phyloP scores from a whole-genome alignment of 73 alveolate genomes.

The Tetrahymena elliotti region DNA sequence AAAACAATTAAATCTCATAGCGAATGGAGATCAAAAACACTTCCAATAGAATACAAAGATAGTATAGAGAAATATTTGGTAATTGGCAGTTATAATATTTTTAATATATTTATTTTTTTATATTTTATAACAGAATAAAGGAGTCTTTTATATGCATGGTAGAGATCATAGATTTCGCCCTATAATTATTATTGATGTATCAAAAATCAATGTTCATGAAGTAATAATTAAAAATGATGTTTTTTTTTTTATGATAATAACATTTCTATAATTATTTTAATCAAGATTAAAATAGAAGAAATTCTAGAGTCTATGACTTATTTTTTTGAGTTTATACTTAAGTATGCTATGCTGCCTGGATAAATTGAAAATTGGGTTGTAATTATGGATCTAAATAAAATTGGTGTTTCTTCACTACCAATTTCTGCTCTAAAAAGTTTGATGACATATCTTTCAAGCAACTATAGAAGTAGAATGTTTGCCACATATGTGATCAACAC shows the following conservation, averaged over 20 bases:
- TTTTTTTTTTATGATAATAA: no score
- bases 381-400: conserved; percentile 33
- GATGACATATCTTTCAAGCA: conserved; percentile 23
- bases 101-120: background rate
- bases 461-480: conserved; percentile 49
- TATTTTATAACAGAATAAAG: background rate
- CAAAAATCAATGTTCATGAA: conserved; percentile 3
- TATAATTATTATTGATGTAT: conserved; percentile 34
- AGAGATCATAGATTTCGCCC: conserved; percentile 50
- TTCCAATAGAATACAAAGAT: background rate
- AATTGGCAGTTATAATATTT: background rate
- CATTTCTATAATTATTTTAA: no score
- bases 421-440: conserved; percentile 22
- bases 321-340: background rate
- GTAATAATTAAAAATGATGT: background rate
- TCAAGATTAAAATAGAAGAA: background rate
- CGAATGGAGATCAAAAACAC: background rate
- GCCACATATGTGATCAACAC: conserved; percentile 43
- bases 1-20: background rate
- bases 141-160: conserved; percentile 50
- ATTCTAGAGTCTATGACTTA: background rate
- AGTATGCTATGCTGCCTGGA: conserved; percentile 36
- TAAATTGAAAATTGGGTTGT: conserved; percentile 42
- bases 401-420: conserved; percentile 38
- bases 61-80: background rate